These are phyloP conservation scores for Artemisia tridentata DNA, from an alignment of 129 eudicot species.

Conservation along the genomic window DNA sequence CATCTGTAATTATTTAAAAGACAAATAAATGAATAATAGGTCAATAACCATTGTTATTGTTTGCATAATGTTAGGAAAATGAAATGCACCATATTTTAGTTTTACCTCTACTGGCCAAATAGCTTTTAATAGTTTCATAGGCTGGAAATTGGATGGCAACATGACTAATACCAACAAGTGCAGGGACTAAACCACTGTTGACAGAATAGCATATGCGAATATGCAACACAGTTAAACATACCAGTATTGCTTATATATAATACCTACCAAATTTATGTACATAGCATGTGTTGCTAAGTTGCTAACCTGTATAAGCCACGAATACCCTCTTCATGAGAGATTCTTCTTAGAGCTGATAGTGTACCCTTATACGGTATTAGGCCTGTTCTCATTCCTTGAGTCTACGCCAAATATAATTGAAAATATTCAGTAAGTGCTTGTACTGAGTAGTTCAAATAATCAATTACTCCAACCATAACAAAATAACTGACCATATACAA, in stretches of 20 bases:
- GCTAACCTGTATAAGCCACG: conserved; percentile 92
- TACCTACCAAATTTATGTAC: neutral
- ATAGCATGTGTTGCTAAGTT: conserved; percentile 21
- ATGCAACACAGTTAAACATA: conserved; percentile 7
- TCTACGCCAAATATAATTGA: conserved; percentile 32
- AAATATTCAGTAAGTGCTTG: neutral
- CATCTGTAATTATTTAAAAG: conserved; percentile 40
- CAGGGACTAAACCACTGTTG: conserved; percentile 94
- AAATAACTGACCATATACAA: no score
- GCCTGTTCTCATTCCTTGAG: conserved; percentile 80
- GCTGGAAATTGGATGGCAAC: conserved; percentile 97
- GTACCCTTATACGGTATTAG: conserved; percentile 76
- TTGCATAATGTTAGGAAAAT: conserved; percentile 2
- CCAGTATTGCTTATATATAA: neutral
- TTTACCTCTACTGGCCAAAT: conserved; percentile 78
- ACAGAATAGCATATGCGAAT: conserved; percentile 12
- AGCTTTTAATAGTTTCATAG: conserved; percentile 82
- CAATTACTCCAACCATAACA: no score
- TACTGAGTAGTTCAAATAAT: no score
- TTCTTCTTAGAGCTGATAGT: conserved; percentile 83
- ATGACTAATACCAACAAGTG: conserved; percentile 94
- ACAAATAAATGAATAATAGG: neutral
- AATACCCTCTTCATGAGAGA: conserved; percentile 82
- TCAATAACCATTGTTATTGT: neutral
- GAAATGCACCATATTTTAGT: neutral